These are phyloP conservation scores for Petunia secreta DNA, from an alignment of 257 asterid species.

Conservation along the genomic window DNA sequence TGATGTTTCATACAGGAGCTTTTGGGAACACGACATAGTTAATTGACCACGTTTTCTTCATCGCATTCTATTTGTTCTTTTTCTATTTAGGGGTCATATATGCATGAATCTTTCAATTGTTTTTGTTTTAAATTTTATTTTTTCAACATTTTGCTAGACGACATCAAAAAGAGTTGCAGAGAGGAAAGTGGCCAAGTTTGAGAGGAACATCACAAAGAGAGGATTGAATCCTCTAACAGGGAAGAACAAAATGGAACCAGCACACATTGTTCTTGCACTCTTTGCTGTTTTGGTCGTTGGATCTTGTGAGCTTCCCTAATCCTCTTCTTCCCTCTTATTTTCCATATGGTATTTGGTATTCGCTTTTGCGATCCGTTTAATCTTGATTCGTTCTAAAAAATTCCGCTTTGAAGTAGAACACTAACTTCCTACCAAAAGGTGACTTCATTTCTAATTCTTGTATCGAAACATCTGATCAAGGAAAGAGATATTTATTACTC, in stretches of 20 bases:
- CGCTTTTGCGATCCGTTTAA: too few species aligned
- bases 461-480: too few species aligned
- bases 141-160: conserved; percentile 46
- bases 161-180: conserved; percentile 77
- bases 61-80: background rate
- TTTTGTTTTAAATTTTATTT: background rate
- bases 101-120: background rate
- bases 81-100: background rate
- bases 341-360: too few species aligned
- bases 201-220: conserved; percentile 76
- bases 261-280: conserved; percentile 75
- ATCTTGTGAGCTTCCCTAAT: conserved; percentile 53
- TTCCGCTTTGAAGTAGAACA: too few species aligned
- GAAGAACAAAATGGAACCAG: conserved; percentile 62
- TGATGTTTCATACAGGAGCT: background rate
- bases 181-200: conserved; percentile 84
- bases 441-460: too few species aligned
- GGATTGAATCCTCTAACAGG: conserved; percentile 56
- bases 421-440: too few species aligned
- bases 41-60: background rate
- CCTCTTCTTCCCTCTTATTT: background rate
- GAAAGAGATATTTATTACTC: too few species aligned
- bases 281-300: conserved; percentile 72
- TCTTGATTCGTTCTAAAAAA: too few species aligned
- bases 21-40: background rate